These are phyloP conservation scores for Cutaneotrichosporon spelunceum DNA, from an alignment of 1,284 basidiomycete genomes.

Conservation along the genomic window DNA sequence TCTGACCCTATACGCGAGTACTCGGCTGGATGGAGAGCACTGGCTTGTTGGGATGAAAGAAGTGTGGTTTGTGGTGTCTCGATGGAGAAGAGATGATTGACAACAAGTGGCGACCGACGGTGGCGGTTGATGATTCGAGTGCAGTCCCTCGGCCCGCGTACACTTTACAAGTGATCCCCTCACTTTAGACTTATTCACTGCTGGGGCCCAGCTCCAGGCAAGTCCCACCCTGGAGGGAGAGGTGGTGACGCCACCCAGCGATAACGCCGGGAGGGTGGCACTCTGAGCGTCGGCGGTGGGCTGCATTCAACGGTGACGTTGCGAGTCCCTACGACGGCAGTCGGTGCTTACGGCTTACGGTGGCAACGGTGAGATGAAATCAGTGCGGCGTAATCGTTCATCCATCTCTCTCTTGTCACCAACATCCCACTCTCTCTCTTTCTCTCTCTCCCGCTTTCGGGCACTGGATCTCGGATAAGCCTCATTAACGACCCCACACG, in stretches of 20 bases:
- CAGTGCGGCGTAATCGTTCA: background rate
- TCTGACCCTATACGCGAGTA: constrained; percentile 4
- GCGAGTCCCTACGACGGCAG: background rate
- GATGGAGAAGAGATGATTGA: constrained; percentile 2
- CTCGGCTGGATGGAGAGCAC: constrained; percentile 12
- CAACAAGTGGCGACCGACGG: constrained; percentile 1
- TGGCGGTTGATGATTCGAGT: background rate
- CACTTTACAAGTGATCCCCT: background rate
- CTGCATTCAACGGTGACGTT: constrained; percentile 2
- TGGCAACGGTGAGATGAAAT: background rate
- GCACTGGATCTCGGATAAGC: background rate
- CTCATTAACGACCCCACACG: constrained; percentile 7
- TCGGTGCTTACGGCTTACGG: background rate
- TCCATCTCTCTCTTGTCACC: background rate
- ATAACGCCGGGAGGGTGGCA: background rate
- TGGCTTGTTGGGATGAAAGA: background rate
- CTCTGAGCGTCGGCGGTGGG: background rate
- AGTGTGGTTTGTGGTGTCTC: background rate
- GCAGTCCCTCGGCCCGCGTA: background rate
- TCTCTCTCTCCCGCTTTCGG: background rate
- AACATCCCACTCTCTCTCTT: background rate
- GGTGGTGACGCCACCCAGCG: too few species aligned
- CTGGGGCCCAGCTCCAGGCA: too few species aligned
- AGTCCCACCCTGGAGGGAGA: too few species aligned
- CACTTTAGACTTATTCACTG: background rate